These are phyloP conservation scores for Lenzites betulinus DNA, from an alignment of 768 basidiomycete species.

Conservation along the genomic window DNA sequence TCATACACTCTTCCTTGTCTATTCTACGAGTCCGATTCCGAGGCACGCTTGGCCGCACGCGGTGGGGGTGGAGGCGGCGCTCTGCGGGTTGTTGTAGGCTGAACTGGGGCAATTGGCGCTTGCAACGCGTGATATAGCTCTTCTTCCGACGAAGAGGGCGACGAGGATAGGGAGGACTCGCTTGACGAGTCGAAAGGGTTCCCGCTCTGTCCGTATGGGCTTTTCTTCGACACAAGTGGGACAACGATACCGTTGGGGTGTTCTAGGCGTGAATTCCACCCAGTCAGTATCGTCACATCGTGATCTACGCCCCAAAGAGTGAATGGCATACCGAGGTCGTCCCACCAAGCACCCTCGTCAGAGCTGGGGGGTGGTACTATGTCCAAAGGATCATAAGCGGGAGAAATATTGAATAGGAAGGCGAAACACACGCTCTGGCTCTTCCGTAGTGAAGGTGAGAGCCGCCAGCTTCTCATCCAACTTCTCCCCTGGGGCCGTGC, in stretches of 20 bases:
- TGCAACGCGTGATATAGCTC: constrained; percentile 81
- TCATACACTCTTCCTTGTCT: constrained; percentile 13
- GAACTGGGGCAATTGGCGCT: constrained; percentile 55
- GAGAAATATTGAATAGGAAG: too few relatives aligned
- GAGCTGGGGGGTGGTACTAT: constrained; percentile 86
- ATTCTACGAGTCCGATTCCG: constrained; percentile 7
- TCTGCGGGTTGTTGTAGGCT: constrained; percentile 29
- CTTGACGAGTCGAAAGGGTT: constrained; percentile 79
- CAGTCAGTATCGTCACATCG: background rate
- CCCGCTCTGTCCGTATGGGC: constrained; percentile 19
- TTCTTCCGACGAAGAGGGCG: constrained; percentile 83
- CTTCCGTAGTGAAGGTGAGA: constrained; percentile 50
- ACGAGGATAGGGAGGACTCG: constrained; percentile 69
- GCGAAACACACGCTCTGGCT: constrained; percentile 43
- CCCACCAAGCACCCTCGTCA: constrained; percentile 80
- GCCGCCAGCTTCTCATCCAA: constrained; percentile 70
- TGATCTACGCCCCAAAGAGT: background rate
- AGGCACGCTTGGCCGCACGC: constrained; percentile 31
- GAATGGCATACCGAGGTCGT: constrained; percentile 54
- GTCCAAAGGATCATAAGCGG: constrained; percentile 7
- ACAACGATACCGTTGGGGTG: constrained; percentile 59
- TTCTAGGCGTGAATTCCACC: constrained; percentile 39
- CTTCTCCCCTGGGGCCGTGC: constrained; percentile 64
- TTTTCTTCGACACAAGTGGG: constrained; percentile 34
- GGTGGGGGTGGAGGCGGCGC: constrained; percentile 52